A percentile compares a stretch with the other conserved stretches of the same genome.
Evolutionary conservation across 257 asterid species (phyloP).

Genomic region (Prunella vulgaris): DNA sequence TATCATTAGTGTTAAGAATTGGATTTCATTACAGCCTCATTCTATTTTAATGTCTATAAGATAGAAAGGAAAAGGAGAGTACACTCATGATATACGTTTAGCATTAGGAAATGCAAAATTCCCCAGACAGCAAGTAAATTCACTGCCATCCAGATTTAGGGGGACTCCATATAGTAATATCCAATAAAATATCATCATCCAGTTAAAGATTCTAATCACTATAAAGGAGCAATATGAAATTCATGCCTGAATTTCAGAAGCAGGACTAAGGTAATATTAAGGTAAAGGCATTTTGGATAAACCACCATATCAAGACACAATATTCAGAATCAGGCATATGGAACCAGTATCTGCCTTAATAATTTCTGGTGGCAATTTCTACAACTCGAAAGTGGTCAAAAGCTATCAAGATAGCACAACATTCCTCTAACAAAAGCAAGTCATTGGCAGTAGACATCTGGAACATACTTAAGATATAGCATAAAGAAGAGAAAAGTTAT

Average conservation of each 20-base stretch:
- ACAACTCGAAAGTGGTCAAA: background rate
- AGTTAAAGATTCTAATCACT: background rate
- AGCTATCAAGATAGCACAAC: background rate
- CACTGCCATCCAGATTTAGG: slow-evolving; percentile 1
- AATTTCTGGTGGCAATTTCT: background rate
- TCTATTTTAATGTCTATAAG: background rate
- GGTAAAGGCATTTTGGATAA: background rate
- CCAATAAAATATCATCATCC: background rate
- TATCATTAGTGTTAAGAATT: background rate
- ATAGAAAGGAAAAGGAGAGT: background rate
- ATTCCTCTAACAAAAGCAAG: slow-evolving; percentile 2
- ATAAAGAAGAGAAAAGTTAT: background rate
- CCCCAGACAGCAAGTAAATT: background rate
- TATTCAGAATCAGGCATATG: background rate
- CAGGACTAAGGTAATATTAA: background rate
- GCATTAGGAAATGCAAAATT: background rate
- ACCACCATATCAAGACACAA: background rate
- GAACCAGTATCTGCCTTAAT: slow-evolving; percentile 7
- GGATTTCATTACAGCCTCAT: background rate
- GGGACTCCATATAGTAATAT: background rate
- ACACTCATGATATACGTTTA: background rate
- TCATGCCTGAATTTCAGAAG: background rate
- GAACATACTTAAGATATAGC: background rate
- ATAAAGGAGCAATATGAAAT: background rate
- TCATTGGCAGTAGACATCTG: slow-evolving; percentile 3